Evolutionary conservation across 768 basidiomycete genomes (phyloP), one percentile per base, ranked within the genome.

Genomic region (Suillus variegatus): DNA sequence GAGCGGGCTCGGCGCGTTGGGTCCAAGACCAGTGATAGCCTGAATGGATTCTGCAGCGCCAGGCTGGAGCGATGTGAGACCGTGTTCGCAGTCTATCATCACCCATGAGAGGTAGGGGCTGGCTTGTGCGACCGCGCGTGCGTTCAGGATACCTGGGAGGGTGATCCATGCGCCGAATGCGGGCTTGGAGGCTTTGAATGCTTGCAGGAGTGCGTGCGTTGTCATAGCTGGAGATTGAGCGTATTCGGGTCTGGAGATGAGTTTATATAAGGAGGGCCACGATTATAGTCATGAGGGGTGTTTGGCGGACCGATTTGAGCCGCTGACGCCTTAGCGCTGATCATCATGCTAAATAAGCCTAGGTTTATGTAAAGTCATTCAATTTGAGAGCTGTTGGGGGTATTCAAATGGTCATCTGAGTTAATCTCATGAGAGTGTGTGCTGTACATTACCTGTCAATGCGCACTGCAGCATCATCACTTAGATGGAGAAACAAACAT

Each of bases 121-220:
- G 28, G 88, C 82, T 64, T 82, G 78, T 0, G 88, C 88, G 51
- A 88, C 82, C 3, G 82, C 82, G 35, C 88, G 82, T 6, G 88
- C 88, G 67, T 85, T 81, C 68, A 87, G 81, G 8, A 78, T 72
- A n/a, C 88, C 86, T 1, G 87, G 85, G 8, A 86, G 72, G 3
- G 86, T 88, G 41, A 89, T 75, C 88, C 89, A 90, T 2, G 84
- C 85, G 12, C 90, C 88, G 65, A 91, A 88, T 1, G 89, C 87
- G 25, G 89, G 82, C 67, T 81, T 88, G 68, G 82, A 79, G 0
- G 84, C 78, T 68, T 81, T 82, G 75, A 91, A 82, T 8, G 83
- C 79, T 55, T 79, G 77, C 62, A 85, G 74, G 25, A 90, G 84
- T 5, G 85, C 74, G 73, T 88, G 86, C 35, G 82, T 76, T 25